Evolutionary conservation across 1,139 yeast genomes (phyloP).

Genomic region (Zygoascus meyerae): DNA sequence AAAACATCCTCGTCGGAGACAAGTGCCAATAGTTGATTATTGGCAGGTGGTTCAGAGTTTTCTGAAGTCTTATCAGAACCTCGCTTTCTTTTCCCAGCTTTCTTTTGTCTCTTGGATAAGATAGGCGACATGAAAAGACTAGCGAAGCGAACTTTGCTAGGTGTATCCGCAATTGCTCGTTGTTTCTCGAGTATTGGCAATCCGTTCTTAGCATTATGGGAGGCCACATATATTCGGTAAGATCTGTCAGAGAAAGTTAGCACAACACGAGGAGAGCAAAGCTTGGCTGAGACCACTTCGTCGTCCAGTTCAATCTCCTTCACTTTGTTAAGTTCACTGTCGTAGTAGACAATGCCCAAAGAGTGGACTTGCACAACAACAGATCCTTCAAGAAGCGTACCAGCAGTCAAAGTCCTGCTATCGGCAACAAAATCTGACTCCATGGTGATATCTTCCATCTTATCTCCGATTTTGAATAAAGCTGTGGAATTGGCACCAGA

Average conservation of each 20-base stretch:
- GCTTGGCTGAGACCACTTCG: slow-evolving; percentile 1
- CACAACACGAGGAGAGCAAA: slow-evolving; percentile 10
- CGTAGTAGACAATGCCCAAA: slow-evolving; percentile 58
- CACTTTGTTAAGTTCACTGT: slow-evolving; percentile 49
- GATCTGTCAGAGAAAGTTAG: slow-evolving; percentile 1
- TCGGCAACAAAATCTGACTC: slow-evolving; percentile 54
- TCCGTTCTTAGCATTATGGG: slow-evolving; percentile 7
- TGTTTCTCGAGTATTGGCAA: slow-evolving; percentile 6
- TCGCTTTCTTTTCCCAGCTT: slow-evolving; percentile 7
- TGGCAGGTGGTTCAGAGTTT: background rate
- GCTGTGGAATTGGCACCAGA: slow-evolving; percentile 35
- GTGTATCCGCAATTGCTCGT: slow-evolving; percentile 7
- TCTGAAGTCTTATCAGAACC: background rate
- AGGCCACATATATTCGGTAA: slow-evolving; percentile 4
- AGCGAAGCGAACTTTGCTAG: background rate
- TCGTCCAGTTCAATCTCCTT: slow-evolving; percentile 17
- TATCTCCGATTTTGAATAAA: slow-evolving; percentile 60
- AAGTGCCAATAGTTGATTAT: background rate
- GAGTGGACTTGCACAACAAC: slow-evolving; percentile 72
- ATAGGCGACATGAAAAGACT: background rate
- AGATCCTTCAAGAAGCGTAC: slow-evolving; percentile 52
- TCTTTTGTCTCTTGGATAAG: background rate
- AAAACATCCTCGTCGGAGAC: slow-evolving; percentile 1
- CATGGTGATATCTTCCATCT: slow-evolving; percentile 58
- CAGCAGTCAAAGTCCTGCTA: slow-evolving; percentile 62